Evolutionary conservation across 129 eudicot genomes (phyloP).

Genomic region (Oenanthe sinensis): DNA sequence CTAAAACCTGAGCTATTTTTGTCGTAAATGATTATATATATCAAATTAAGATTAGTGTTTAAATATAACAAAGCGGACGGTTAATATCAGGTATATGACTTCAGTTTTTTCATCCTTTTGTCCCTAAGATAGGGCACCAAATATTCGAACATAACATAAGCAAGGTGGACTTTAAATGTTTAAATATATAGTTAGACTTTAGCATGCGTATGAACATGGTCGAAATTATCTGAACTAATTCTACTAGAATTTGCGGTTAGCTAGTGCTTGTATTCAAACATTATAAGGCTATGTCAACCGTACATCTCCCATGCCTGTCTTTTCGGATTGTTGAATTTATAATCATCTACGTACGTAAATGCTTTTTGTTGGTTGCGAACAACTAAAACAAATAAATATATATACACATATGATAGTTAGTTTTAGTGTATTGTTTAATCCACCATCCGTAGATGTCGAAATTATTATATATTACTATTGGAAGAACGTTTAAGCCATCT

Average conservation of each 20-base stretch:
- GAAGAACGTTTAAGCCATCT: background rate
- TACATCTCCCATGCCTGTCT: background rate
- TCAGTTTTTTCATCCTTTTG: background rate
- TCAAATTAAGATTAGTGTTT: too few relatives aligned
- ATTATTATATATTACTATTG: background rate
- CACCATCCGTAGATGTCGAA: background rate
- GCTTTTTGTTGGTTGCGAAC: background rate
- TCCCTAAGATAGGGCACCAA: background rate
- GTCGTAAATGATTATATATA: too few relatives aligned
- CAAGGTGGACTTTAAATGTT: background rate
- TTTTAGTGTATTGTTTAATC: background rate
- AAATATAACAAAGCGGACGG: too few relatives aligned
- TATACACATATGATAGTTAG: background rate
- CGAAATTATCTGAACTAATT: background rate
- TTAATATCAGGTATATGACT: background rate
- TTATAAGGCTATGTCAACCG: background rate
- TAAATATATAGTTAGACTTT: background rate
- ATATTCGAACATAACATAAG: background rate
- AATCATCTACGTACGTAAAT: background rate
- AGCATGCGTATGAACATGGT: conserved; percentile 1
- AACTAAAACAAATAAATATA: background rate
- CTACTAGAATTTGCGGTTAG: background rate
- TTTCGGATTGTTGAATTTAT: background rate
- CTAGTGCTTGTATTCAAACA: conserved; percentile 5
- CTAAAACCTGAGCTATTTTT: too few relatives aligned